Conservation (phyloP, 1,139 yeast genomes). For the Debaryomyces nepalensis region DNA sequence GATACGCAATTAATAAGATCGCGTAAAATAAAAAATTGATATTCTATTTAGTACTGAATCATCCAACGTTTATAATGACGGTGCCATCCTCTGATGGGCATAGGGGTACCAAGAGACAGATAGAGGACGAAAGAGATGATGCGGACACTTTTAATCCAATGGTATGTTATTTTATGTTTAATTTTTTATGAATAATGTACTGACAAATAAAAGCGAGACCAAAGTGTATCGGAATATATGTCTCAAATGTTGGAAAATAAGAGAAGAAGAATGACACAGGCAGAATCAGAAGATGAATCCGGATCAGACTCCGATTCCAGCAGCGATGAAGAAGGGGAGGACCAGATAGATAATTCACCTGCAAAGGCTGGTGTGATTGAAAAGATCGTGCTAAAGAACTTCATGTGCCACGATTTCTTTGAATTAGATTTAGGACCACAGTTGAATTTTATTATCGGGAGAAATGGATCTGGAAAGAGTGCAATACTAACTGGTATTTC, state of each 20-base stretch:
- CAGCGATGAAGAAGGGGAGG: constrained; percentile 11
- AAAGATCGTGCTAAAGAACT: constrained; percentile 62
- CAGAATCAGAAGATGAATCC: constrained; percentile 14
- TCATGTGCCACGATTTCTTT: constrained; percentile 86
- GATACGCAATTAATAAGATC: neutral
- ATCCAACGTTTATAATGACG: constrained; percentile 4
- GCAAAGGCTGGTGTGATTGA: constrained; percentile 61
- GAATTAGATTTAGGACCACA: constrained; percentile 79
- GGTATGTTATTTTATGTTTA: constrained; percentile 13
- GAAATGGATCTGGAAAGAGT: constrained; percentile 95
- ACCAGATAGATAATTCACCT: constrained; percentile 24
- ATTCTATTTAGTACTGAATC: too few species aligned
- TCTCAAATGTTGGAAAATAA: constrained; percentile 22
- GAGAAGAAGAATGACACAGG: constrained; percentile 16
- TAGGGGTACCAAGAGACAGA: constrained; percentile 8
- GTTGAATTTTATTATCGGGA: constrained; percentile 88
- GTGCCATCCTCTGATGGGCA: constrained; percentile 9
- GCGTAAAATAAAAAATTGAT: constrained; percentile 7
- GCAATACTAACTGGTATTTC: constrained; percentile 91
- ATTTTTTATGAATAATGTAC: constrained; percentile 10
- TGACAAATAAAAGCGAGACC: constrained; percentile 19
- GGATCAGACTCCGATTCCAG: constrained; percentile 13
- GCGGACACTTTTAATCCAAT: constrained; percentile 17
- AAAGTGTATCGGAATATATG: constrained; percentile 21
- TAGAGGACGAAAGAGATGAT: constrained; percentile 3